These are phyloP conservation scores for Acorus gramineus DNA, from an alignment of 106 monocot genomes.

Conservation along the genomic window DNA sequence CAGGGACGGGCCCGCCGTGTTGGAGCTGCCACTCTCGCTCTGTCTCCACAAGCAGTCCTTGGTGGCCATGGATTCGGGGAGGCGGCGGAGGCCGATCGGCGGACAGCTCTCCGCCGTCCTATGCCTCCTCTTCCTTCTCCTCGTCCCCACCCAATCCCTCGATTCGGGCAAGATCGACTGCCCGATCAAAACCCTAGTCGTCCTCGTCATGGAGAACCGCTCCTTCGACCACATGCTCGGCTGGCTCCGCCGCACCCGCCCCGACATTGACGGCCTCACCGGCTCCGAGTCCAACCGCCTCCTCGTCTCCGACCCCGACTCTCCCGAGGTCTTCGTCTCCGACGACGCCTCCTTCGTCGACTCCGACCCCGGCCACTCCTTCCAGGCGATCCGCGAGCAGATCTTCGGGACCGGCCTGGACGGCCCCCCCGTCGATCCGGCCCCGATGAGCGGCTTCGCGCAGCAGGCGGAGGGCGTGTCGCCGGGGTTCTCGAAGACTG, in stretches of 20 bases:
- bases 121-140: too few relatives aligned
- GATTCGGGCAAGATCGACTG: conserved; percentile 33
- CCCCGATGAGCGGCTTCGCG: conserved; percentile 77
- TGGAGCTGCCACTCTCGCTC: too few relatives aligned
- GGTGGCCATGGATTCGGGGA: too few relatives aligned
- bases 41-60: too few relatives aligned
- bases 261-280: conserved; percentile 62
- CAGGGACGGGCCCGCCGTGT: too few relatives aligned
- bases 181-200: conserved; percentile 78
- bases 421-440: conserved; percentile 27
- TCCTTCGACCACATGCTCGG: conserved; percentile 70
- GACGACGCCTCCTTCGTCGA: conserved; percentile 59
- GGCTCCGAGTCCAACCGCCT: conserved; percentile 47
- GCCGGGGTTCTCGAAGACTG: conserved; percentile 48
- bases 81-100: too few relatives aligned
- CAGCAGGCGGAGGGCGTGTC: conserved; percentile 62
- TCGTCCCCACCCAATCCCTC: too few relatives aligned
- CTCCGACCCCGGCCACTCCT: conserved; percentile 82
- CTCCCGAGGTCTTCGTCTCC: conserved; percentile 51
- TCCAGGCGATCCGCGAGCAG: conserved; percentile 88
- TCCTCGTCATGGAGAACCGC: conserved; percentile 84
- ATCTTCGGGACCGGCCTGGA: conserved; percentile 43
- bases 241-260: conserved; percentile 37
- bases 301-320: conserved; percentile 45
- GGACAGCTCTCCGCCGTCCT: too few relatives aligned